phyloP scores from a whole-genome alignment of 2,329 filamentous ascomycete genomes.

The Stenocarpella maydis region DNA sequence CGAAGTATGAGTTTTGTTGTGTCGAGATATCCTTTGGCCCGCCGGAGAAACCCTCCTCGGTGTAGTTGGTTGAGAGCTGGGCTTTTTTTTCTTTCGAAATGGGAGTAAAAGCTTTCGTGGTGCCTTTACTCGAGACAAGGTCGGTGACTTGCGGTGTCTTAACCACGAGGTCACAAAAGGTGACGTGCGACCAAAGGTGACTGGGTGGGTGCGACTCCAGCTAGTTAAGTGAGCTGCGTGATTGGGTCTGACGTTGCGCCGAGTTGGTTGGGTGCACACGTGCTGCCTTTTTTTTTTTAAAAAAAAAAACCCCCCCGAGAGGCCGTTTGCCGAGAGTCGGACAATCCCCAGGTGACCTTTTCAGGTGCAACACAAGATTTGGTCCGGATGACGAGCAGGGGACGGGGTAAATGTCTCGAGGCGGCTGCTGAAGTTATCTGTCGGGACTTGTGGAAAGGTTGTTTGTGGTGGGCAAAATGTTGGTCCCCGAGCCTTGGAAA shows the following conservation, averaged over 20 bases:
- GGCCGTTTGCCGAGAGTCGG: slow-evolving; percentile 27
- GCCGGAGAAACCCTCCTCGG: not conserved
- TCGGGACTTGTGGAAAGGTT: slow-evolving; percentile 3
- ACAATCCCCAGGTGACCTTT: slow-evolving; percentile 33
- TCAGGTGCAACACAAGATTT: slow-evolving; percentile 26
- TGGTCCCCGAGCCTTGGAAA: not conserved
- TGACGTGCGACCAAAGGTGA: slow-evolving; percentile 21
- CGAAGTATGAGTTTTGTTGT: not conserved
- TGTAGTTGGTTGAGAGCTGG: not conserved
- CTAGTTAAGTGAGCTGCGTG: slow-evolving; percentile 17
- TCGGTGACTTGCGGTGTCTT: slow-evolving; percentile 31
- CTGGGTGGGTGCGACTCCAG: slow-evolving; percentile 28
- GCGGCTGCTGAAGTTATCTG: not conserved
- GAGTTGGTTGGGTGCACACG: slow-evolving; percentile 32
- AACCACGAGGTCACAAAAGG: slow-evolving; percentile 21
- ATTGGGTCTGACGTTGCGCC: slow-evolving; percentile 24
- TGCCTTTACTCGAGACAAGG: not conserved
- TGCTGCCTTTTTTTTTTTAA: slow-evolving; percentile 5
- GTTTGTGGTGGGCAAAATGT: slow-evolving; percentile 15
- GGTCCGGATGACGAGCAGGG: not conserved
- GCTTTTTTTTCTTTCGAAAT: slow-evolving; percentile 1
- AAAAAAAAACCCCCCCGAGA: slow-evolving; percentile 30
- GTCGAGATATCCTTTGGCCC: not conserved
- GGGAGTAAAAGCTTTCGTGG: not conserved
- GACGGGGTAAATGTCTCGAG: not conserved